A percentile compares a stretch with the other conserved stretches of the same genome.
phyloP scores from a whole-genome alignment of 1,284 basidiomycete species.

The Puccinia polysora region DNA sequence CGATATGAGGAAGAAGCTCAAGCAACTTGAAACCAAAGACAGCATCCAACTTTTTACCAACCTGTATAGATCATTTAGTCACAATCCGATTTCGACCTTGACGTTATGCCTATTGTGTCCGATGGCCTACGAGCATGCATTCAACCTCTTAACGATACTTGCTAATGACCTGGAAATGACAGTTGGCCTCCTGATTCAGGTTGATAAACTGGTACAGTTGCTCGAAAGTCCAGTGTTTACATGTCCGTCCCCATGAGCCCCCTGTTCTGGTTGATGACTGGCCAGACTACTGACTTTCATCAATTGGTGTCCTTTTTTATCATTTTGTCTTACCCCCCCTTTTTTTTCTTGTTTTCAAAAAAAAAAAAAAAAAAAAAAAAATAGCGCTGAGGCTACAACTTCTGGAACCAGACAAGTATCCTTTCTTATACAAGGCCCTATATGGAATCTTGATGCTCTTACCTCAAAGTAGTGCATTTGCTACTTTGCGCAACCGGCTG shows the following conservation, averaged over 20 bases:
- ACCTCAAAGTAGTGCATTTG: conserved; percentile 93
- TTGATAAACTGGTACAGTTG: conserved; percentile 95
- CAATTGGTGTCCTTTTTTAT: neutral
- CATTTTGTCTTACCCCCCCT: neutral
- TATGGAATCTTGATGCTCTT: conserved; percentile 96
- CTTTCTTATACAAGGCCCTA: conserved; percentile 92
- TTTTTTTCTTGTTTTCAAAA: no score
- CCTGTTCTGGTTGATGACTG: neutral
- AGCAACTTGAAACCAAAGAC: conserved; percentile 92
- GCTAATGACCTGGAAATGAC: conserved; percentile 89
- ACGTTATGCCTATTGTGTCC: conserved; percentile 92
- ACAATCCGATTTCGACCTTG: conserved; percentile 94
- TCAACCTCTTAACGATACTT: conserved; percentile 95
- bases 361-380: conserved; percentile 1
- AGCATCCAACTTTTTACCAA: conserved; percentile 87
- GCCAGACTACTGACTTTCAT: neutral
- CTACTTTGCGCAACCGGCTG: conserved; percentile 85
- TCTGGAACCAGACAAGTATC: conserved; percentile 92
- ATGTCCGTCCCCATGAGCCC: conserved; percentile 59
- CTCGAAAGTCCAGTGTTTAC: conserved; percentile 98
- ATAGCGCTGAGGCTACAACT: conserved; percentile 91
- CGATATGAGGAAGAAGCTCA: conserved; percentile 86
- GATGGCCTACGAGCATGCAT: conserved; percentile 91
- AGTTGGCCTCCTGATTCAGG: conserved; percentile 86
- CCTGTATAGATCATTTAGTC: conserved; percentile 95